phyloP scores from a whole-genome alignment of 2,329 filamentous ascomycete species.

The Sordariomycetes sp. region DNA sequence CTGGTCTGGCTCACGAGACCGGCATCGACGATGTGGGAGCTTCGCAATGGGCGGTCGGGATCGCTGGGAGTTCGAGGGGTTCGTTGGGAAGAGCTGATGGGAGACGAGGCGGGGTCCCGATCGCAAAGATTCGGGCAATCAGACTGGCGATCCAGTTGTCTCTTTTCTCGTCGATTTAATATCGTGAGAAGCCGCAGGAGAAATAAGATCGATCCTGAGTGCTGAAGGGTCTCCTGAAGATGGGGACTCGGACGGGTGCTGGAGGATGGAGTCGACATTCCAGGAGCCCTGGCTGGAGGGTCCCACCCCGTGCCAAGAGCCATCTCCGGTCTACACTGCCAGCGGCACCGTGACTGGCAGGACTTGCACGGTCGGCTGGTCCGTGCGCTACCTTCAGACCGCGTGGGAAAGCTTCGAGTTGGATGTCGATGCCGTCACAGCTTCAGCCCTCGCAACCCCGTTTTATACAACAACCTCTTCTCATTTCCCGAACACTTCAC shows the following conservation, averaged over 20 bases:
- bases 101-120: no score
- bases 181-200: no score
- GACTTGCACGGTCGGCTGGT: neutral
- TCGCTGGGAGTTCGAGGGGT: constrained; percentile 1
- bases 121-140: no score
- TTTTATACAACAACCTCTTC: neutral
- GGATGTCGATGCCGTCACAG: neutral
- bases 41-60: neutral
- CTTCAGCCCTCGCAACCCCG: no score
- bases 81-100: no score
- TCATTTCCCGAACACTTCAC: neutral
- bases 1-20: constrained; percentile 1
- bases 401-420: neutral
- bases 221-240: no score
- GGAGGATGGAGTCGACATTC: no score
- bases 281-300: no score
- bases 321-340: no score
- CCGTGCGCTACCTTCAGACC: neutral
- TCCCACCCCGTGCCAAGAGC: no score
- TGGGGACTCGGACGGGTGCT: no score
- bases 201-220: neutral
- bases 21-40: constrained; percentile 2
- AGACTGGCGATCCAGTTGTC: neutral
- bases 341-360: no score
- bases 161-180: neutral